These are phyloP conservation scores for Plasmodium cynomolgi DNA, from an alignment of 169 alveolate species.

Conservation along the genomic window DNA sequence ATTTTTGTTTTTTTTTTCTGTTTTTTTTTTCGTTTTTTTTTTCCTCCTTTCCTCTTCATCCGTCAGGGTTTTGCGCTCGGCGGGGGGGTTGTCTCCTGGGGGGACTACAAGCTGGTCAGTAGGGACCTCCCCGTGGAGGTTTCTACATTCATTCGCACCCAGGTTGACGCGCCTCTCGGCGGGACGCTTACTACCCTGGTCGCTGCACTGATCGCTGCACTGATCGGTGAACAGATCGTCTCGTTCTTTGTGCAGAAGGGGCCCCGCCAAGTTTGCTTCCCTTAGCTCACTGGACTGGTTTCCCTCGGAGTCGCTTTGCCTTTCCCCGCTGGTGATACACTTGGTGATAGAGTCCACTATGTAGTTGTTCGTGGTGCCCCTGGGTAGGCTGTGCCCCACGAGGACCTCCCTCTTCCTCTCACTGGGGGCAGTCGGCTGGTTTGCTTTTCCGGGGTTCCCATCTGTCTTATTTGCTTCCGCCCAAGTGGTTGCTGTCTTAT, in stretches of 20 bases:
- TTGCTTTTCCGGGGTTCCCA: neutral
- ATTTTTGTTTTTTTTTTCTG: slow-evolving; percentile 42
- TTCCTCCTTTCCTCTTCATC: slow-evolving; percentile 15
- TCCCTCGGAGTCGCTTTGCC: neutral
- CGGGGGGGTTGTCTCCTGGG: neutral
- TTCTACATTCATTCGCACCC: neutral
- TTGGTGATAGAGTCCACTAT: neutral
- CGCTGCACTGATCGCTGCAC: neutral
- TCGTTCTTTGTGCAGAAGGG: neutral
- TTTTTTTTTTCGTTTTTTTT: slow-evolving; percentile 23
- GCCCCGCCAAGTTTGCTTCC: neutral
- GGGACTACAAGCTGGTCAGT: neutral
- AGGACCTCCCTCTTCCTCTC: neutral
- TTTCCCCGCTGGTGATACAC: neutral
- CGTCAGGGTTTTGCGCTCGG: neutral
- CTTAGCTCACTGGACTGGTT: neutral
- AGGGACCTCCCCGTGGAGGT: neutral
- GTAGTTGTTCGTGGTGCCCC: neutral
- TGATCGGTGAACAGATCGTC: neutral
- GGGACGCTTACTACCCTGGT: neutral
- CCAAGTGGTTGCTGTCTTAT: neutral
- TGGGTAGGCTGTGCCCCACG: neutral
- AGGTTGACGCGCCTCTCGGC: neutral
- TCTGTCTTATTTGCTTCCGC: neutral
- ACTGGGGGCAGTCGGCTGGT: neutral